Base-by-base conservation (phyloP, 2,329 filamentous ascomycete species). In the Pseudopithomyces chartarum region DNA sequence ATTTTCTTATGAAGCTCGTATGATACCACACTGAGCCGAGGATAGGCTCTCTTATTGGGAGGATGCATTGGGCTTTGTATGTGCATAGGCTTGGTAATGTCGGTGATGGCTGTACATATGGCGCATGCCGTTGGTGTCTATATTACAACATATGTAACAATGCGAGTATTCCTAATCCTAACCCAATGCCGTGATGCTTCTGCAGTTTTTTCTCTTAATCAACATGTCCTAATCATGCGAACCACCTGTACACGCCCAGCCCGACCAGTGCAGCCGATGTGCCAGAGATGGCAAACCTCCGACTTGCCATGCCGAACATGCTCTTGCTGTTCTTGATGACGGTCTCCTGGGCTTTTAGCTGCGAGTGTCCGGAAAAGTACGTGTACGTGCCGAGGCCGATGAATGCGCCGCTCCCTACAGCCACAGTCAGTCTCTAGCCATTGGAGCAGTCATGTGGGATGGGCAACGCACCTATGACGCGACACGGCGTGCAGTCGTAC, bases 401-500 rank as follows among this genome's bases (percentile, higher is more conserved):
- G 65, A 82, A 82, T 0, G 73, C 79, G 43, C 71, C 73, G 46
- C 71, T 78, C 45, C 80, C 80, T 81, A 56, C 4, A 40, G 2
- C n/a, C 8, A 13, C 6, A 10, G 15, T 50, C n/a, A 50, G 47
- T 19, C 19, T n/a, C 1, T 1, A 2, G 1, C 6, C 19, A 15
- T 17, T 23, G 15, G 33, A 15, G 17, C 15, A 12, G 23, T n/a
- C 22, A 34, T 11, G 1, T 20, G 2, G 23, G 4, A n/a, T 33
- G 52, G 33, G n/a, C 12, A 3, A 12, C 64, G 26, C 78, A 91
- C 90, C 90, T 52, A 91, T 81, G 29, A 92, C 75, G 68, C 85
- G 85, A 78, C 90, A 95, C 33, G 88, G 80, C 39, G 86, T 78
- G 74, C 90, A 94, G 76, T 94, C 84, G 61, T 90, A 75, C 43